Base-by-base conservation (phyloP, 495 filamentous ascomycete species). In the Polyplosphaeria fusca region DNA sequence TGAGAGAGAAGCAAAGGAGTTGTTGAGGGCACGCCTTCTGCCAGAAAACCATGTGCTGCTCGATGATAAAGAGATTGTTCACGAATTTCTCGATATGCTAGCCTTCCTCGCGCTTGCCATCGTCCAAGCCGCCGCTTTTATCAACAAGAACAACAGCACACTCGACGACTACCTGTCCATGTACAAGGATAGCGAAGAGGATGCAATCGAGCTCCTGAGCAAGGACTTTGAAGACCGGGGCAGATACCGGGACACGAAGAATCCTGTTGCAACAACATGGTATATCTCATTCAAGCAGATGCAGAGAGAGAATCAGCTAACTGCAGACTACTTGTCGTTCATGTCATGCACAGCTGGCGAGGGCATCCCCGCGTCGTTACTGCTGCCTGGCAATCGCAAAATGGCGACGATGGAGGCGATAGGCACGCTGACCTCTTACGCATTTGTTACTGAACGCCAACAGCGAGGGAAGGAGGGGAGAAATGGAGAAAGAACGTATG, bases 91-190 rank as follows among this genome's bases (percentile, higher is more conserved):
- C 38, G 45, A 48, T 18, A 27, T 59, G 45, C 40, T 63, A 26
- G 25, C 55, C 25, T 66, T 58, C 52, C 57, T 70, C 14, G 63
- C 67, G 19, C 55, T 70, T 30, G 66, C 67, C 5, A 66, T 69
- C 30, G 59, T 59, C 11, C 67, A 69, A 42, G 67, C 66, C 5
- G 58, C 66, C 24, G 66, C 67, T 24, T 68, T 68, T 35, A 68
- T 70, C 22, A 64, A 67, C 50, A 58, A 18, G 3, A 67, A 66
- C 30, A 25, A 61, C 24, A 55, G 55, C 12, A 46, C 61, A 41
- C 28, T 61, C 14, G 35, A 57, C 14, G 61, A 45, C 7, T 60
- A 65, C 38, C 27, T 61, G 16, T 51, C 57, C 25, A 37, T 61
- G 28, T 65, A 51, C 47, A 20, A 41, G 47, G n/a, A n/a, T n/a